Evolutionary conservation across 768 basidiomycete species (phyloP).

Genomic region (Rubroboletus pulcherrimus): DNA sequence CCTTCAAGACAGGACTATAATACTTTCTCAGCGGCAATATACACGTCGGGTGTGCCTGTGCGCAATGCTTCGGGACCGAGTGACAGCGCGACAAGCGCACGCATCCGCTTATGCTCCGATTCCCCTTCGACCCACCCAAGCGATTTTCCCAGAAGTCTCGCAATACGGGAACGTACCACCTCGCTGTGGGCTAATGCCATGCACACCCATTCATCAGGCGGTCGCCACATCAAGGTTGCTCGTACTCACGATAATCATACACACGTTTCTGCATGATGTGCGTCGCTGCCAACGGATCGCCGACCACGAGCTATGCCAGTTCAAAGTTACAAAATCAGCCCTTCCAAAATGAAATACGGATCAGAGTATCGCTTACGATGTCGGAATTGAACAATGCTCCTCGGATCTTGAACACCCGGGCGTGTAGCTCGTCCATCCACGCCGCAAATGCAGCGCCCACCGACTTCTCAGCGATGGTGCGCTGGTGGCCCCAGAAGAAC

Average conservation of each 20-base stretch:
- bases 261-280: conserved; percentile 9
- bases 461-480: conserved; percentile 1
- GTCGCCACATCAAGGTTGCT: background rate
- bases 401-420: conserved; percentile 4
- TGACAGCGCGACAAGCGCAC: conserved; percentile 2
- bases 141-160: conserved; percentile 3
- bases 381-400: conserved; percentile 2
- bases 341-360: background rate
- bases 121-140: conserved; percentile 9
- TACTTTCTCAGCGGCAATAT: conserved; percentile 2
- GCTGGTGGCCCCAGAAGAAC: conserved; percentile 6
- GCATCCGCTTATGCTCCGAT: conserved; percentile 8
- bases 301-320: background rate
- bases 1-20: background rate
- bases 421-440: conserved; percentile 4
- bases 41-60: conserved; percentile 1
- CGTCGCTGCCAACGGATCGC: conserved; percentile 3
- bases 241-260: conserved; percentile 8
- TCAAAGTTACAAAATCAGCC: background rate
- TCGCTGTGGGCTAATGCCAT: background rate
- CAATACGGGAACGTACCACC: conserved; percentile 2
- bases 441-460: background rate
- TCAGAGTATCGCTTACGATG: background rate
- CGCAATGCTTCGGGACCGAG: conserved; percentile 4
- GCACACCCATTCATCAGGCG: background rate